A percentile compares a stretch with the other conserved stretches of the same genome.
Conservation (phyloP, 2,329 filamentous ascomycete species). For the Aureobasidium leucospermi region DNA sequence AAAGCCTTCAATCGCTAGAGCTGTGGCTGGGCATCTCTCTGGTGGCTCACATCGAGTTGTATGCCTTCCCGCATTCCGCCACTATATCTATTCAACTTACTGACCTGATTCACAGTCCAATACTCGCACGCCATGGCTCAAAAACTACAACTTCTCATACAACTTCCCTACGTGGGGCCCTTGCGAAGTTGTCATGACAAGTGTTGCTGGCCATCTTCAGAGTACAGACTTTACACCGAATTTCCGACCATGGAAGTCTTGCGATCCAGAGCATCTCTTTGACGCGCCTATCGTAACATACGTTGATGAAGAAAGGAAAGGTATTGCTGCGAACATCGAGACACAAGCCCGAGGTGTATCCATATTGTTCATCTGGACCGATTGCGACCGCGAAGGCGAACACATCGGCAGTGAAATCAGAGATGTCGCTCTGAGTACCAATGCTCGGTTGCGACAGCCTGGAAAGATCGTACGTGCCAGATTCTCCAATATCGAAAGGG, state of each 20-base stretch:
- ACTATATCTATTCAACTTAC: constrained; percentile 27
- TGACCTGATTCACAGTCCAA: background rate
- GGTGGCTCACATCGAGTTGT: constrained; percentile 68
- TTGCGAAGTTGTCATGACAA: constrained; percentile 88
- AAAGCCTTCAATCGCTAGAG: constrained; percentile 93
- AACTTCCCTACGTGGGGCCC: constrained; percentile 76
- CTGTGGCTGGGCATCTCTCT: constrained; percentile 81
- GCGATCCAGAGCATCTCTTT: constrained; percentile 72
- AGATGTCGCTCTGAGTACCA: constrained; percentile 67
- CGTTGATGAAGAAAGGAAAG: constrained; percentile 66
- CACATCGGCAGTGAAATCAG: constrained; percentile 91
- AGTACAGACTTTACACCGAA: constrained; percentile 66
- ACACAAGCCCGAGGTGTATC: constrained; percentile 64
- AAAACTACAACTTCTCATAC: constrained; percentile 90
- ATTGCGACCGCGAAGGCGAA: constrained; percentile 96
- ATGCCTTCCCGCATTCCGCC: constrained; percentile 14
- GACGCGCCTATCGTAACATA: constrained; percentile 65
- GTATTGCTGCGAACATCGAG: constrained; percentile 78
- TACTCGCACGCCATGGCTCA: constrained; percentile 53
- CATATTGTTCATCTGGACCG: constrained; percentile 92
- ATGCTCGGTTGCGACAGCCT: constrained; percentile 50
- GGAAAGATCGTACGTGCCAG: constrained; percentile 70
- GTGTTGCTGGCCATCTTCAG: constrained; percentile 81
- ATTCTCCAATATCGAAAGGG: constrained; percentile 94
- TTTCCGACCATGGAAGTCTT: constrained; percentile 74